Base-by-base conservation (phyloP, 1,139 yeast species). In the Hyphopichia pseudoburtonii region DNA sequence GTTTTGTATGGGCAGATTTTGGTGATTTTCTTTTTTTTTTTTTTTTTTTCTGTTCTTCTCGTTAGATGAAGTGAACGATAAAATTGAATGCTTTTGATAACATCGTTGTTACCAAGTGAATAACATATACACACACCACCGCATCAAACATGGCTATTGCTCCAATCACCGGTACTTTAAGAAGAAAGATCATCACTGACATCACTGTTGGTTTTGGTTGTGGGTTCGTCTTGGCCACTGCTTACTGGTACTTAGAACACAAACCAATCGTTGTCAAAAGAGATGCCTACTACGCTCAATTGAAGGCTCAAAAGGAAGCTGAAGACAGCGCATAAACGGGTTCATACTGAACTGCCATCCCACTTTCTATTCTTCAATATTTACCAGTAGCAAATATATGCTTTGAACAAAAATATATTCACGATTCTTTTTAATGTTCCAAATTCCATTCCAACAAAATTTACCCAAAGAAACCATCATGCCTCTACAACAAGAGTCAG, bases 141-240 rank as follows among this genome's bases (percentile, higher is more conserved):
- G 14, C 17, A n/a, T 35, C n/a, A 46, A 73, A 52, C 56, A 84
- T 86, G 87, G 86, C 95, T 59, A 78, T 89, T 60, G 88, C 95
- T 60, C 96, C 96, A 56, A 88, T 90, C 58, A 78, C 83, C 42
- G 97, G 97, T 52, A 72, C 86, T 50, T 77, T 90, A 49, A 86
- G 79, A 72, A 87, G 82, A 75, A 84, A 82, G 69, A 81, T 87
- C 66, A 76, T 85, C 61, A 77, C 86, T 51, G 97, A 92, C 60
- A 79, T 90, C 64, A 50, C 80, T 54, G 67, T 82, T 51, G 95
- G 95, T 47, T 67, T 70, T 45, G 75, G 58, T 39, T 56, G 62
- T 48, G 77, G 77, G 15, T 65, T 67, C 38, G 54, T 52, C 16
- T 49, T 62, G 41, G 69, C 67, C 30, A 50, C 56, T 38, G 60